Percentiles rank a stretch among this genome's conserved stretches.
phyloP scores from a whole-genome alignment of 257 asterid genomes.

The Plantago elongata region DNA sequence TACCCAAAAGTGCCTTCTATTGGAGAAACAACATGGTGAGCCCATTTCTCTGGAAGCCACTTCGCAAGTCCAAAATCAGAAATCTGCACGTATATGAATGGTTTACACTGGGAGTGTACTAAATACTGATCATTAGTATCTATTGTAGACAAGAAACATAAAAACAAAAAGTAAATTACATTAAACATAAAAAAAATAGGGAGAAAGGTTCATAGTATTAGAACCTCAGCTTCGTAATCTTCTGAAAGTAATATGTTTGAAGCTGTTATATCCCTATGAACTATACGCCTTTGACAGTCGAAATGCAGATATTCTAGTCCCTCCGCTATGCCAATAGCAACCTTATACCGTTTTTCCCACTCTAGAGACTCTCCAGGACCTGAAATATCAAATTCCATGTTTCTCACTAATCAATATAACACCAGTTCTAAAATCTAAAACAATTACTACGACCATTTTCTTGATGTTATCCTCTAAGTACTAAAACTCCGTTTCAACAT shows the following conservation, averaged over 20 bases:
- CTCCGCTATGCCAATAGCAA: constrained; percentile 78
- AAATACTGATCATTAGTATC: too few relatives aligned
- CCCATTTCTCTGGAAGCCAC: constrained; percentile 96
- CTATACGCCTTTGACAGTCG: constrained; percentile 75
- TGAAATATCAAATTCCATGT: constrained; percentile 28
- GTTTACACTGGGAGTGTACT: too few relatives aligned
- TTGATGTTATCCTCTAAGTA: too few relatives aligned
- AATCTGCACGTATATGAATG: constrained; percentile 43
- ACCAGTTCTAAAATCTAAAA: too few relatives aligned
- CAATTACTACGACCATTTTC: not conserved
- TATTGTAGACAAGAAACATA: too few relatives aligned
- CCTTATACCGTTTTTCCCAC: constrained; percentile 66
- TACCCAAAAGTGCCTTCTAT: constrained; percentile 99
- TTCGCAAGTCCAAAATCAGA: constrained; percentile 95
- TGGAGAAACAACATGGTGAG: constrained; percentile 85
- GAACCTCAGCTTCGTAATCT: constrained; percentile 79
- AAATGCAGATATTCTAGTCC: constrained; percentile 81
- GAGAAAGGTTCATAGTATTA: not conserved
- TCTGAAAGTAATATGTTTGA: constrained; percentile 81
- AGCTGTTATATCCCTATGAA: constrained; percentile 93
- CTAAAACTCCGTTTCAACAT: too few relatives aligned
- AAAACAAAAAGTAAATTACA: too few relatives aligned
- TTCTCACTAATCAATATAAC: not conserved
- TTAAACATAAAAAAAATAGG: too few relatives aligned
- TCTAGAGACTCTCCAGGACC: constrained; percentile 49